Evolutionary conservation across 2,329 filamentous ascomycete genomes (phyloP), one percentile per base, ranked within the genome.

Genomic region (Xylariaceae sp.): DNA sequence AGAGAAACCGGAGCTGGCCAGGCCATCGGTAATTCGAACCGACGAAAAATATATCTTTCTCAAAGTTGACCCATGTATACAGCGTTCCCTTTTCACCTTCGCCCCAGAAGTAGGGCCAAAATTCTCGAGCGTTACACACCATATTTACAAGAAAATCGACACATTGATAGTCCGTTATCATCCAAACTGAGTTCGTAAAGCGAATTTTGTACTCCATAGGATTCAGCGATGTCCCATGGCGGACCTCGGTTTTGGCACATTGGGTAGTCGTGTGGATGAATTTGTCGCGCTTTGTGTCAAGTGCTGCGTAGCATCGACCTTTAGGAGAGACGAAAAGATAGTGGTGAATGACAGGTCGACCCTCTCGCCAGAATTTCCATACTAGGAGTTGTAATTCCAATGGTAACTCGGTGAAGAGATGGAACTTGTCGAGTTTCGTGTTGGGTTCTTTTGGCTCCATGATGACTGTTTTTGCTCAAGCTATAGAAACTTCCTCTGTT

Each of bases 1-100:
- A 47, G 3, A 47, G 23, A 13, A 37, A 37, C 7, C 43, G 30
- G 6, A 47, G 30, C 13, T 37, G 30, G 13, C 43, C 43, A 6
- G 30, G 29, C 5, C 11, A 15, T 21, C 21, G 2, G 30, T 37
- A 36, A 11, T 24, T 8, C 15, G 43, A 35, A 7, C 18, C 20
- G 43, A 47, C 5, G 43, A 47, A 37, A 13, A 47, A 47, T 16
- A 37, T 16, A 24, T 47, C 30, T 6, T 20, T 24, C 11, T 47
- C 13, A 20, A 47, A 47, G 20, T 47, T 47, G 30, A 27, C 43
- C 43, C 43, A 47, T 2, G 43, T 37, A 7, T 3, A 11, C 13
- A 15, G n/a, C n/a, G 21, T 4, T 20, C 6, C 10, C 16, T 15
- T 18, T 30, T 20, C n/a, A 11, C 7, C 15, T 18, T 18, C 9